These are phyloP conservation scores for Candida insectorum DNA, from an alignment of 805 yeast genomes.

Conservation along the genomic window DNA sequence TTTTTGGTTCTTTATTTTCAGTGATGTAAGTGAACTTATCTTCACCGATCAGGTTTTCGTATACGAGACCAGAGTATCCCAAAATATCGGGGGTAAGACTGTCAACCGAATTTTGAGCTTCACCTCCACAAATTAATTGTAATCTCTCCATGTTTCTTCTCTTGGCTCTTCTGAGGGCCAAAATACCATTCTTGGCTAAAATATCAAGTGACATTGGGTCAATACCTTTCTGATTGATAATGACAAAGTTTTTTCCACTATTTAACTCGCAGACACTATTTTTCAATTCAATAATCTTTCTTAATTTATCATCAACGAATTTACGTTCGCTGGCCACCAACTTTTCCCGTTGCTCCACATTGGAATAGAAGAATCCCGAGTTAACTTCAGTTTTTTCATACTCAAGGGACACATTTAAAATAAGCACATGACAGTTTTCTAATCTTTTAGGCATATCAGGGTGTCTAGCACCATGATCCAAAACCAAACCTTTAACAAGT, in stretches of 20 bases:
- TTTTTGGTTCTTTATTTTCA: slow-evolving; percentile 82
- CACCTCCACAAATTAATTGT: slow-evolving; percentile 95
- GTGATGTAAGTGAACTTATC: slow-evolving; percentile 97
- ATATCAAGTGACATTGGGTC: slow-evolving; percentile 97
- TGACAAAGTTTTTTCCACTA: slow-evolving; percentile 76
- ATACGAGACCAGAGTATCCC: slow-evolving; percentile 87
- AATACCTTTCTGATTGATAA: slow-evolving; percentile 96
- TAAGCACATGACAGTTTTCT: slow-evolving; percentile 78
- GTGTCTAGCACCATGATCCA: slow-evolving; percentile 98
- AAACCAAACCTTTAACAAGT: slow-evolving; percentile 82
- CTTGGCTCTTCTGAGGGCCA: slow-evolving; percentile 96
- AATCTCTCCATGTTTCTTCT: slow-evolving; percentile 98
- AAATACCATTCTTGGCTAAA: slow-evolving; percentile 85
- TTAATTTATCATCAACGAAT: slow-evolving; percentile 90
- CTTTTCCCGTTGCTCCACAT: slow-evolving; percentile 95
- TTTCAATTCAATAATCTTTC: slow-evolving; percentile 87
- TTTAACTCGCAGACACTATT: slow-evolving; percentile 84
- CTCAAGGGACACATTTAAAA: slow-evolving; percentile 89
- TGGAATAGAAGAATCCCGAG: slow-evolving; percentile 89
- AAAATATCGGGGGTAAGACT: slow-evolving; percentile 75
- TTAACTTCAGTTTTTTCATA: slow-evolving; percentile 98
- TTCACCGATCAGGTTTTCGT: slow-evolving; percentile 92
- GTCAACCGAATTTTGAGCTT: slow-evolving; percentile 96
- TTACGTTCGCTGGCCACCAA: slow-evolving; percentile 89
- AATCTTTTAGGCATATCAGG: slow-evolving; percentile 97